A percentile compares a stretch with the other conserved stretches of the same genome.
Conservation (phyloP, 139 green algal genomes). For the Axilococcus clingmanii region DNA sequence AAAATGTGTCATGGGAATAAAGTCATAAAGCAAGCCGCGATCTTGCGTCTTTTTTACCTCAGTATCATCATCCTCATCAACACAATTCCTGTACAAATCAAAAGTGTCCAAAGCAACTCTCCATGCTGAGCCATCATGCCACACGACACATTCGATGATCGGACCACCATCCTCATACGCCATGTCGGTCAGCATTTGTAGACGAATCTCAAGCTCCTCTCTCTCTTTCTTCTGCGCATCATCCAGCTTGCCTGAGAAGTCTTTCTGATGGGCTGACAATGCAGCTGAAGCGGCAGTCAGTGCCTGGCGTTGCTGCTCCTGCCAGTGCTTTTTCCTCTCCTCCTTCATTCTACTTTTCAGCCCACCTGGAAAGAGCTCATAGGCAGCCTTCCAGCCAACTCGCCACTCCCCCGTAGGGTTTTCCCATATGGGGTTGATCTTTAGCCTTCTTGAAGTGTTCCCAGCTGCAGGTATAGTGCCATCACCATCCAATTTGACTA, state of each 20-base stretch:
- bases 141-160: slow-evolving; percentile 76
- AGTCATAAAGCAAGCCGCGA: slow-evolving; percentile 41
- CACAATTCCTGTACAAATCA: slow-evolving; percentile 31
- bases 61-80: not conserved
- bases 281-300: slow-evolving; percentile 33
- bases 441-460: slow-evolving; percentile 42
- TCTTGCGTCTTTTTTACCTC: not conserved
- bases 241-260: not conserved
- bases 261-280: slow-evolving; percentile 8
- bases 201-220: slow-evolving; percentile 61
- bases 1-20: slow-evolving; percentile 56
- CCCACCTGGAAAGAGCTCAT: slow-evolving; percentile 54
- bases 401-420: slow-evolving; percentile 80
- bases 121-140: slow-evolving; percentile 75
- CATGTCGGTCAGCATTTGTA: slow-evolving; percentile 17
- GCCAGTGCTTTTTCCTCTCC: slow-evolving; percentile 50
- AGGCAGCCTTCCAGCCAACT: slow-evolving; percentile 63
- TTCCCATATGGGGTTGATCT: slow-evolving; percentile 59
- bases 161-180: slow-evolving; percentile 41
- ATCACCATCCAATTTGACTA: slow-evolving; percentile 47
- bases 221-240: slow-evolving; percentile 1
- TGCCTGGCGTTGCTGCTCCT: slow-evolving; percentile 46
- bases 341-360: slow-evolving; percentile 36
- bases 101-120: slow-evolving; percentile 71
- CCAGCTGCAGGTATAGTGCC: slow-evolving; percentile 52